Evolutionary conservation across 2,329 filamentous ascomycete species (phyloP).

Genomic region (Aspergillus sp.): DNA sequence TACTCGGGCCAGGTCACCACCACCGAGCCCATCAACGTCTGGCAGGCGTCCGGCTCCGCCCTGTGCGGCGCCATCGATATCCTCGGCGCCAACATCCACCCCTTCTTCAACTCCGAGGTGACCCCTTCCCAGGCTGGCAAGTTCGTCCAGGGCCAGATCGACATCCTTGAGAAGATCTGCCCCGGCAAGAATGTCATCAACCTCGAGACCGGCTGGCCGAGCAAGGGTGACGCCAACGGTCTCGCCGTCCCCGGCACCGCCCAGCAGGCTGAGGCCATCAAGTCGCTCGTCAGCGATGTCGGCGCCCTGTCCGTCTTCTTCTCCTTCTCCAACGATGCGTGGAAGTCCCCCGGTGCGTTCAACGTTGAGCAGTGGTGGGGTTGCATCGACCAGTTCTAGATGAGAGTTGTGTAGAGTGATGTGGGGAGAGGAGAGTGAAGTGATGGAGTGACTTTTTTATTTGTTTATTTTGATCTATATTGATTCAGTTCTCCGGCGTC

Average conservation of each 20-base stretch:
- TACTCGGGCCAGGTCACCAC: slow-evolving; percentile 78
- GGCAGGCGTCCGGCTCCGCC: slow-evolving; percentile 57
- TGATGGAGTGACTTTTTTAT: background rate
- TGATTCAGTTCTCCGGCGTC: background rate
- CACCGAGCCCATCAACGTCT: slow-evolving; percentile 78
- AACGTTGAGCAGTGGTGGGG: slow-evolving; percentile 81
- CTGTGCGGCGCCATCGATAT: slow-evolving; percentile 76
- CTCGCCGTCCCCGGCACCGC: slow-evolving; percentile 62
- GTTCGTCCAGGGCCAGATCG: slow-evolving; percentile 73
- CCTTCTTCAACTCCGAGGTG: slow-evolving; percentile 81
- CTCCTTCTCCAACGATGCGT: slow-evolving; percentile 73
- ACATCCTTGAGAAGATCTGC: slow-evolving; percentile 69
- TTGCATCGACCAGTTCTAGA: slow-evolving; percentile 53
- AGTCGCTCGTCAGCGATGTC: slow-evolving; percentile 62
- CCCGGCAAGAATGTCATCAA: slow-evolving; percentile 70
- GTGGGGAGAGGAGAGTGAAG: background rate
- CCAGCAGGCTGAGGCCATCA: slow-evolving; percentile 71
- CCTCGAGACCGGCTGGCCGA: slow-evolving; percentile 91
- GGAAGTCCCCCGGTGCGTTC: slow-evolving; percentile 72
- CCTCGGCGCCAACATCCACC: slow-evolving; percentile 82
- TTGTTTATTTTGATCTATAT: background rate
- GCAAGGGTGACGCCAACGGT: slow-evolving; percentile 66
- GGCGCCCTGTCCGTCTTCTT: slow-evolving; percentile 76
- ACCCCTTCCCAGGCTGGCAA: slow-evolving; percentile 64
- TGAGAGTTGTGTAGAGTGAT: slow-evolving; percentile 1